Evolutionary conservation across 2,329 filamentous ascomycete genomes (phyloP), one percentile per base, ranked within the genome.

Genomic region (Claviceps quebecensis): DNA sequence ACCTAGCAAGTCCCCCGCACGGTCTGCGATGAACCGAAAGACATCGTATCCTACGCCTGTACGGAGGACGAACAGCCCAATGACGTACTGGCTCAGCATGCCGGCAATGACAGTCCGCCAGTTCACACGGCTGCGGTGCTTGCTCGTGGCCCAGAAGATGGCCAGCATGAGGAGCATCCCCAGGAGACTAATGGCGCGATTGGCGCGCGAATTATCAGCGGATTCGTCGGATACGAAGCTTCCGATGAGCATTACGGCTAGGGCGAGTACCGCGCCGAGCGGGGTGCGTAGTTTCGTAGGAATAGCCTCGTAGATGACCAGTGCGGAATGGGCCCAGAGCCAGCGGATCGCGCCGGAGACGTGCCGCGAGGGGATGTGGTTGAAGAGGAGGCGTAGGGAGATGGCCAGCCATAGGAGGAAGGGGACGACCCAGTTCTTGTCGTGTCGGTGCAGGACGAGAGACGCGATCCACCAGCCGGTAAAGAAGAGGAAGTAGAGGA

Each of bases 101-200:
- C 90, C 90, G 39, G 86, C 86, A 54, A 95, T 87, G 58, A 96
- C 85, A 1, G 86, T 86, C 61, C 86, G 83, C 84, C 83, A 89
- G 57, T 80, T 76, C 58, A 85, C 72, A 38, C 61, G 65, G 52
- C 63, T 80, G 58, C 85, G 78, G 65, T 89, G 75, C 53, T 72
- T 77, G 41, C 88, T 95, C 1, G 87, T 93, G 14, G 63, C 61
- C 67, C 78, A 93, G 57, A 95, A 80, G 1, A 66, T 52, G 52
- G 68, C 69, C 57, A 95, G 71, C 65, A 91, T 83, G 52, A 95
- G 77, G 4, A 76, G 58, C 17, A 95, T 72, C 23, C 90, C 89
- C 54, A 93, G 84, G 13, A 95, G 72, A 59, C 86, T 90, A 56
- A 95, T 74, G 40, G 84, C 86, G 39, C 90, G 84, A 68, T 90